Conservation (phyloP, 2,329 filamentous ascomycete species). For the Eurotiales sp. region DNA sequence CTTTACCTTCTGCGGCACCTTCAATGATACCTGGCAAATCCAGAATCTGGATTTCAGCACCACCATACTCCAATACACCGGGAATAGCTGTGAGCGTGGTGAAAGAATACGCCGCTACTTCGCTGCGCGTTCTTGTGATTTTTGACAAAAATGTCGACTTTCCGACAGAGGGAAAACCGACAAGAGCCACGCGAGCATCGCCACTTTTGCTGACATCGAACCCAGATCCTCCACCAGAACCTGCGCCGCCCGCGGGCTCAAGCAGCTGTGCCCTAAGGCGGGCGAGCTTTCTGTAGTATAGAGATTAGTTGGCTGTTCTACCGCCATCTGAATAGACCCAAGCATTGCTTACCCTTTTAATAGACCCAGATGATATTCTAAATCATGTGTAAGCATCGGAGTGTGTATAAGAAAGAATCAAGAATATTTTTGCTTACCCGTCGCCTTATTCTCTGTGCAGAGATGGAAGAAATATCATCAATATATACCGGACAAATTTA, state of each 20-base stretch:
- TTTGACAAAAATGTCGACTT: conserved; percentile 99
- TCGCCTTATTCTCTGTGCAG: conserved; percentile 89
- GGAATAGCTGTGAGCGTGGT: conserved; percentile 97
- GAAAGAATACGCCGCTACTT: conserved; percentile 94
- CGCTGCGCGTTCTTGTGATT: conserved; percentile 95
- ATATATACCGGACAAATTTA: not conserved
- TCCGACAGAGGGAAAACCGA: conserved; percentile 97
- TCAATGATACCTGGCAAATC: conserved; percentile 98
- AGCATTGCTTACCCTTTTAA: conserved; percentile 73
- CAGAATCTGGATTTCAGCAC: conserved; percentile 95
- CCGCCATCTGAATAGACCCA: conserved; percentile 19
- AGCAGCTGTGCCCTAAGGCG: conserved; percentile 90
- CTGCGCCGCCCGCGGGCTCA: conserved; percentile 77
- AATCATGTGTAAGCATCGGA: not conserved
- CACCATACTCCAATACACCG: conserved; percentile 94
- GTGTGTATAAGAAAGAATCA: not conserved
- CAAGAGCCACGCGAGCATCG: conserved; percentile 92
- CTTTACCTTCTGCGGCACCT: conserved; percentile 92
- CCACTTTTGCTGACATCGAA: conserved; percentile 93
- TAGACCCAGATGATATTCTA: conserved; percentile 96
- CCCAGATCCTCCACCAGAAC: conserved; percentile 72
- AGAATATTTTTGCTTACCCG: conserved; percentile 60
- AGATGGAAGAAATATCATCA: conserved; percentile 24
- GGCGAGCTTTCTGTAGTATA: conserved; percentile 87
- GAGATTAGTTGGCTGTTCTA: not conserved